These are phyloP conservation scores for Gypsophila paniculata DNA, from an alignment of 179 eudicot species.

Conservation along the genomic window DNA sequence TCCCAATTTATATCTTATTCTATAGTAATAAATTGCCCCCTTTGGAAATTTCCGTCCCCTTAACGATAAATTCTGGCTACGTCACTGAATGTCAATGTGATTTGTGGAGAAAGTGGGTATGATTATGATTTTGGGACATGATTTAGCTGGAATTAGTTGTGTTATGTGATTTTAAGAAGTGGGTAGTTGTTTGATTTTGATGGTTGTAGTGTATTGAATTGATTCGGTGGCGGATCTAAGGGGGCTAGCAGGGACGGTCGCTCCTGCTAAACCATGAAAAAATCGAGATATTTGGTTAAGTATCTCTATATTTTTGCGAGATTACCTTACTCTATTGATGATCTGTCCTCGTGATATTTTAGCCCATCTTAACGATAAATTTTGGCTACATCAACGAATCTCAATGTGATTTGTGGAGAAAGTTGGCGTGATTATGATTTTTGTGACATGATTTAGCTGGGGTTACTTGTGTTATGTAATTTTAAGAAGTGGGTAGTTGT, in stretches of 20 bases:
- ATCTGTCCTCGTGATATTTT: no score
- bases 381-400: background rate
- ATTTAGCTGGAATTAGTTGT: background rate
- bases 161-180: constrained; percentile 5
- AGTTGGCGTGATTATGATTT: background rate
- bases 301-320: background rate
- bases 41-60: background rate
- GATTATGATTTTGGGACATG: background rate
- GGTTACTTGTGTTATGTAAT: background rate
- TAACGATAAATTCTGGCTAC: no score
- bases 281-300: no score
- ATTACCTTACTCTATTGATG: no score
- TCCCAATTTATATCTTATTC: no score
- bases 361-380: no score
- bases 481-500: constrained; percentile 22
- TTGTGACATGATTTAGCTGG: background rate
- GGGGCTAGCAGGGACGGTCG: no score
- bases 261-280: no score
- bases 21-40: no score
- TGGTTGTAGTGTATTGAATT: background rate
- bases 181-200: constrained; percentile 20
- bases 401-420: background rate
- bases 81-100: background rate
- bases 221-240: no score
- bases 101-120: constrained; percentile 1